Conservation (phyloP, 768 basidiomycete species). For the Suillus ampliporus region DNA sequence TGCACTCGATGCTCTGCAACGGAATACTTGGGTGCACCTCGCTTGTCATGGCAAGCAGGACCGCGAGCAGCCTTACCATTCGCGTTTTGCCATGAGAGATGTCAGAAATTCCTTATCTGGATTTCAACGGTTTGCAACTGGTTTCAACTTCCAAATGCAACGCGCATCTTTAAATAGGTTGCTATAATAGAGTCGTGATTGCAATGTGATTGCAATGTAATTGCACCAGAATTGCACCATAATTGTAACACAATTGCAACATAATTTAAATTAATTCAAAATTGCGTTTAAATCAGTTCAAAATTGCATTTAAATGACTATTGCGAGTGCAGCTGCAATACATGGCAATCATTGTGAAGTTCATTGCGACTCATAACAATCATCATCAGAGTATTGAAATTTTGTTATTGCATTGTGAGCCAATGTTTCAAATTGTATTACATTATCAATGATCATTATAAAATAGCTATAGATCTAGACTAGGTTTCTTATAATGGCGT, state of each 20-base stretch:
- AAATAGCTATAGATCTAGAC: no score
- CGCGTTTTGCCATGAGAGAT: constrained; percentile 7
- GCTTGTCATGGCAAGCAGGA: constrained; percentile 24
- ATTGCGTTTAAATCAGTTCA: not conserved
- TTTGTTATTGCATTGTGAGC: not conserved
- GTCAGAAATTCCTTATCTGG: constrained; percentile 11
- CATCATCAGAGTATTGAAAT: not conserved
- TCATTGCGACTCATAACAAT: not conserved
- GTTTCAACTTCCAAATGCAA: no score
- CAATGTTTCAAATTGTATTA: not conserved
- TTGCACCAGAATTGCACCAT: not conserved
- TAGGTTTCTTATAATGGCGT: not conserved
- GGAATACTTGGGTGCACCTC: constrained; percentile 24
- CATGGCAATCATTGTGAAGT: not conserved
- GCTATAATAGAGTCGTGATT: no score
- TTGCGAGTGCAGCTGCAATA: no score
- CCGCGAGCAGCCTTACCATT: constrained; percentile 17
- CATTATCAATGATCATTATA: not conserved
- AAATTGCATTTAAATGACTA: not conserved
- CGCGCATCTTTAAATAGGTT: no score
- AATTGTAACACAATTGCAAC: not conserved
- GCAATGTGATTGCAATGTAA: not conserved
- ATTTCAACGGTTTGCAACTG: no score
- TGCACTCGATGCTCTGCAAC: not conserved
- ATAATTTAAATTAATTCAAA: not conserved